Base-by-base conservation (phyloP, 495 filamentous ascomycete species). In the Talaromyces proteolyticus region DNA sequence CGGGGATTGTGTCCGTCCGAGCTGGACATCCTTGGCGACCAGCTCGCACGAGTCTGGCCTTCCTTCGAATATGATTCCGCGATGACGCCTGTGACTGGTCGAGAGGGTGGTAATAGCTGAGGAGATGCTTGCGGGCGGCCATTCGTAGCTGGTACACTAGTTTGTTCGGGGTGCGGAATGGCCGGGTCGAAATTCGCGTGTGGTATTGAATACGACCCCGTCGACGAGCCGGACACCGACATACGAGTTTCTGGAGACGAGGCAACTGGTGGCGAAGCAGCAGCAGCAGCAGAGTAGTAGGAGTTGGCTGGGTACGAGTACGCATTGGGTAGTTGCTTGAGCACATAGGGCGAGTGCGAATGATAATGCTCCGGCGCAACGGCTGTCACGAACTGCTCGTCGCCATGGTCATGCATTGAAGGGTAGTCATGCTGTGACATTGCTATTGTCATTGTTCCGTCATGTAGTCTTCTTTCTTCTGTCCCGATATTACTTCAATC, bases 231-330 rank as follows among this genome's bases (percentile, higher is more conserved):
- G 29, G 47, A 49, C 29, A 49, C 38, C 10, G 47, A 49, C 5
- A 49, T 43, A 24, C 29, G 49, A 44, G 49, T 24, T 16, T 43
- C 49, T 17, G 49, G 40, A 25, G 40, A 51, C 39, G 40, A 51
- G 49, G 17, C 17, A 16, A 16, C 40, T 46, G 22, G 43, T 24
- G 29, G 14, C 4, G 29, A 34, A 34, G 29, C 29, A 41, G 37
- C 24, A 20, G 22, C 8, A 34, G 29, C 29, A 41, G 37, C 24
- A 20, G 22, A 40, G 24, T 49, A 25, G 21, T 23, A 19, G 20
- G 29, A 22, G 20, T 24, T 49, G 36, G 17, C 20, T 14, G 47
- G 47, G 38, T 34, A 19, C 3, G 34, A 1, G 6, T 21, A 17
- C 14, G 36, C 4, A 36, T 49, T 16, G 11, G 12, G 36, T 20